phyloP scores from a whole-genome alignment of 768 basidiomycete genomes.

The Termitomyces sp. region DNA sequence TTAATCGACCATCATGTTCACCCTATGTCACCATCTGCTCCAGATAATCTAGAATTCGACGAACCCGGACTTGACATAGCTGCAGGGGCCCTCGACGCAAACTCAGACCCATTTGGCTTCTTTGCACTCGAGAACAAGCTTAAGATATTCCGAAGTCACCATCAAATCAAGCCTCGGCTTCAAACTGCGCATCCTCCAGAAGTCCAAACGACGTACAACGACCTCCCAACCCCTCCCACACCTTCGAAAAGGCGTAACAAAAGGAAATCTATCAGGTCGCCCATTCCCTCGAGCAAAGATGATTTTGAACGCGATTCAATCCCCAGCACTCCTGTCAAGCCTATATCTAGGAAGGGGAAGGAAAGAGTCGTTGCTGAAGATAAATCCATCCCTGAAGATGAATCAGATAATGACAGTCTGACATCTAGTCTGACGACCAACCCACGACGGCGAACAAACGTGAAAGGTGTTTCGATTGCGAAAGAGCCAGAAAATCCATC shows the following conservation, averaged over 20 bases:
- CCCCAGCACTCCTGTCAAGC: constrained; percentile 32
- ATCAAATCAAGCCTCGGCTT: constrained; percentile 5
- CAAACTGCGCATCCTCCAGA: background rate
- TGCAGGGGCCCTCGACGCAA: constrained; percentile 12
- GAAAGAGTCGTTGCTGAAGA: constrained; percentile 6
- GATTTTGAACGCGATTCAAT: constrained; percentile 27
- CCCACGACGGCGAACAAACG: background rate
- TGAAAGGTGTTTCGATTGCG: background rate
- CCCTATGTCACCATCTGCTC: background rate
- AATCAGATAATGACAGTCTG: background rate
- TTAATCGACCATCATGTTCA: background rate
- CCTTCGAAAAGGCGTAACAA: constrained; percentile 31
- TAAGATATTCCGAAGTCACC: constrained; percentile 24
- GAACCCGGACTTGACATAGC: background rate
- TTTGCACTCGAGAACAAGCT: constrained; percentile 50
- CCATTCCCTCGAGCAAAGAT: constrained; percentile 21
- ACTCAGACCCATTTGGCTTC: constrained; percentile 57
- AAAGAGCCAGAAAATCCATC: background rate
- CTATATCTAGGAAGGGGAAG: constrained; percentile 7
- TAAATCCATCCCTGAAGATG: background rate
- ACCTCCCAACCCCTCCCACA: constrained; percentile 25
- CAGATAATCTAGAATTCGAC: background rate
- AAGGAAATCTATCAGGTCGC: constrained; percentile 22
- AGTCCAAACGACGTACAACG: background rate
- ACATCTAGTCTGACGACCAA: background rate